Base-by-base conservation (phyloP, 345 rosid species). In the Bruguiera sexangula region DNA sequence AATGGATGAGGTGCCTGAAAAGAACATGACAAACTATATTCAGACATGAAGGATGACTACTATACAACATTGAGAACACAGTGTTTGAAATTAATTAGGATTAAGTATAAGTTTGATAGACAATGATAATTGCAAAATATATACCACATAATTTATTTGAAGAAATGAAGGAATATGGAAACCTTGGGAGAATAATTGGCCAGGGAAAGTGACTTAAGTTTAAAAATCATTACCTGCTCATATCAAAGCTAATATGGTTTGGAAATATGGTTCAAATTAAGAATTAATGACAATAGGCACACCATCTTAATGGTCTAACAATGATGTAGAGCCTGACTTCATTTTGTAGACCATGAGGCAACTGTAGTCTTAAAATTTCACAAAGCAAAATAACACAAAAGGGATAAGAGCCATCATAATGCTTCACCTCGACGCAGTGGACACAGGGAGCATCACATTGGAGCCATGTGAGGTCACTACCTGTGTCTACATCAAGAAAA, bases 381-480 rank as follows among this genome's bases (percentile, higher is more conserved):
- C 48, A 39, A 39, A 39, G 16, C 16, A 10, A 10, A 39, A 10
- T 39, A 39, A 39, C 15, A 39, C 4, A 9, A 39, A 39, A 39
- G 11, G 48, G 16, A 39, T 10, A 15, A 39, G 3, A 39, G 48
- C 48, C 48, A 39, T 39, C 15, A 39, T 11, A 11, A n/a, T 26
- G 37, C 10, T 8, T 60, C 69, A 80, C 96, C 97, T 82, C 85
- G 50, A 76, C 56, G 73, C 95, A 91, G 2, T 43, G 88, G 68
- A 71, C 87, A 68, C 94, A 84, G 60, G 98, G 97, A 50, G 87
- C 96, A 78, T 91, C 90, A 48, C 98, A 94, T 69, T 94, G 98
- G 79, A 94, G 97, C 98, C 96, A 91, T 61, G 97, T 91, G 74
- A 94, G 96, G 75, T 94, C 98, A 78, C 96, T 94, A 53, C 98